These are phyloP conservation scores for Quillaja saponaria DNA, from an alignment of 306 rosid genomes.

Conservation along the genomic window DNA sequence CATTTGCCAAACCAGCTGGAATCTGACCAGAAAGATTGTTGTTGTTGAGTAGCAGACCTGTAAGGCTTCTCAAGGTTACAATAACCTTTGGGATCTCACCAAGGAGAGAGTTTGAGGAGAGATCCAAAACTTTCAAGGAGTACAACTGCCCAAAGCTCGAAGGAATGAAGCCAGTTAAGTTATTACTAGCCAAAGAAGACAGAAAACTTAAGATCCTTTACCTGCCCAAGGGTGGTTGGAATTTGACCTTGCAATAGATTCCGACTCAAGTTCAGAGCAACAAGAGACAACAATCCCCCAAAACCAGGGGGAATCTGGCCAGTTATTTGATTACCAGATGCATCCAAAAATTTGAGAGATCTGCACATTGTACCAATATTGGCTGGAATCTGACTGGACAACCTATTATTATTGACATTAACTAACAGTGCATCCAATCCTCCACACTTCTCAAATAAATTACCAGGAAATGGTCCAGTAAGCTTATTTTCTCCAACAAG, in stretches of 20 bases:
- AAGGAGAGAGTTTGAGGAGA: slow-evolving; percentile 65
- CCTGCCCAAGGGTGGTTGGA: slow-evolving; percentile 60
- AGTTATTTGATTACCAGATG: slow-evolving; percentile 62
- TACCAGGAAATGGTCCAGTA: slow-evolving; percentile 55
- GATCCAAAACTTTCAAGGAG: slow-evolving; percentile 70
- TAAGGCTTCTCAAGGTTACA: slow-evolving; percentile 59
- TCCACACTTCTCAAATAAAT: slow-evolving; percentile 59
- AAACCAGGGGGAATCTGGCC: slow-evolving; percentile 57
- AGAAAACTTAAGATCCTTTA: slow-evolving; percentile 57
- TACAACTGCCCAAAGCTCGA: slow-evolving; percentile 58
- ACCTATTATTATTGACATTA: slow-evolving; percentile 63
- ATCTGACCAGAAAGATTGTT: slow-evolving; percentile 81
- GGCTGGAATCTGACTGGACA: slow-evolving; percentile 62
- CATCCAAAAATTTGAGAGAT: slow-evolving; percentile 67
- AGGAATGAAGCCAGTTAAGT: slow-evolving; percentile 66
- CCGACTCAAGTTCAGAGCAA: slow-evolving; percentile 65
- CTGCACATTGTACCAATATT: slow-evolving; percentile 51
- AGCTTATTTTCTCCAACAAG: slow-evolving; percentile 70
- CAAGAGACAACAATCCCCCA: slow-evolving; percentile 55
- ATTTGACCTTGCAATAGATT: slow-evolving; percentile 63
- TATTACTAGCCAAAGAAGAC: slow-evolving; percentile 70
- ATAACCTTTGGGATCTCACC: slow-evolving; percentile 76
- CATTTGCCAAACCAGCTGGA: slow-evolving; percentile 77
- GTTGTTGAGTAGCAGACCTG: slow-evolving; percentile 65
- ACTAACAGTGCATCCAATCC: slow-evolving; percentile 58